A percentile compares a stretch with the other conserved stretches of the same genome.
Conservation (phyloP, 2,329 filamentous ascomycete genomes). For the Penicillium sclerotiorum region DNA sequence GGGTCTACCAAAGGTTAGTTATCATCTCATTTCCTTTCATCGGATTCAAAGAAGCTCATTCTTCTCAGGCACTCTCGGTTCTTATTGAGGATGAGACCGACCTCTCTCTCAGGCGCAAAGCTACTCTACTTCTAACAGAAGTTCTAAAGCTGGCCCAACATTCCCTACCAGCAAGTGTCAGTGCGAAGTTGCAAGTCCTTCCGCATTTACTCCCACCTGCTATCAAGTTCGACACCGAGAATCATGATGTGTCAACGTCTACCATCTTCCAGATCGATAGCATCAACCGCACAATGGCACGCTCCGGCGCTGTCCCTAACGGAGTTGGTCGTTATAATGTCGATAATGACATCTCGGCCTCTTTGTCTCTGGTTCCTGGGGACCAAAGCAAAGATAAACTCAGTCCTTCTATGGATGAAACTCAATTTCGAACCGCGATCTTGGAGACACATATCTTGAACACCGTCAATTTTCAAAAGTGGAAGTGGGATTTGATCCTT, state of each 20-base stretch:
- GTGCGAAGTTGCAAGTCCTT: conserved; percentile 80
- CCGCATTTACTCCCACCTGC: conserved; percentile 82
- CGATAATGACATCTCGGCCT: conserved; percentile 49
- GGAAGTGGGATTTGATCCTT: conserved; percentile 95
- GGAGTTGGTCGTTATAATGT: conserved; percentile 45
- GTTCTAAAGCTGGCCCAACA: conserved; percentile 86
- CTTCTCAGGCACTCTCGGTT: conserved; percentile 47
- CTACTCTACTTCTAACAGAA: conserved; percentile 87
- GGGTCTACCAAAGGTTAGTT: conserved; percentile 63
- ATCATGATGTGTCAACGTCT: conserved; percentile 78
- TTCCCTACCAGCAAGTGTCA: conserved; percentile 79
- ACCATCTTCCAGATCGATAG: conserved; percentile 98
- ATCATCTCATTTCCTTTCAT: not conserved
- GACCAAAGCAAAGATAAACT: conserved; percentile 57
- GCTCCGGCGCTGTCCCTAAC: conserved; percentile 61
- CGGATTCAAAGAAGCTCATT: conserved; percentile 19
- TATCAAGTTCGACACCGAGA: conserved; percentile 69
- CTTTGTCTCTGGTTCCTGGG: conserved; percentile 38
- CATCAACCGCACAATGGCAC: conserved; percentile 87
- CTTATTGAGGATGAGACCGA: conserved; percentile 55
- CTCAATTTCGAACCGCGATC: conserved; percentile 63
- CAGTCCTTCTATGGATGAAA: conserved; percentile 65
- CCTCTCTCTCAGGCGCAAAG: conserved; percentile 73
- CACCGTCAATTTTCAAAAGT: conserved; percentile 89
- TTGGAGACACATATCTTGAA: conserved; percentile 79